Evolutionary conservation across 176 grass and related monocot species (phyloP), one percentile per base, ranked within the genome.

Genomic region (Saccharum officinarum): DNA sequence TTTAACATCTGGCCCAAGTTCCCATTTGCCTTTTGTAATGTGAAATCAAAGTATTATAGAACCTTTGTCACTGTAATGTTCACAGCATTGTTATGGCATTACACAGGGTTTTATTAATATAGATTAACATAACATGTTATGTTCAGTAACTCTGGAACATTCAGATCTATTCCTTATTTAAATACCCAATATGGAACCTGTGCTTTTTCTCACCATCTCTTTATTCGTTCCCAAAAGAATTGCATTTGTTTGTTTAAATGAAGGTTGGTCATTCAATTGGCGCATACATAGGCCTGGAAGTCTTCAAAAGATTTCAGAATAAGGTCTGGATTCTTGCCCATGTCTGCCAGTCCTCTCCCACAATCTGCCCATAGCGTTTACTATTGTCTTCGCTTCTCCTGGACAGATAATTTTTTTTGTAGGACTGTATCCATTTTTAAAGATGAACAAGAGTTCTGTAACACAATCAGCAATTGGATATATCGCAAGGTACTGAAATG

Each of bases 241-340:
- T 65, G 69, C 36, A 65, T 76, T 71, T 77, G 3, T 42, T 50
- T 39, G 5, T 67, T 83, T 79, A 60, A 69, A 42, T 84, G 82
- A 80, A 98, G 93, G 92, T 95, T 88, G 95, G 95, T 1, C 95
- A 98, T 92, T 98, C 95, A 36, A 98, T 98, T 90, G 95, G 95
- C 69, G 86, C 91, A 7, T 93, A 93, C 77, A 93, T 98, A 83
- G 83, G 87, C 70, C 50, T 98, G 73, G 89, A 98, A 86, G 80
- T 95, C 77, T 98, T 95, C 61, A 95, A 95, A 71, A 92, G 87
- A 67, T 63, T 92, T 71, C 93, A 88, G 47, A 88, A 90, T 41
- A 92, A 93, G 95, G 95, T 95, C 55, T 26, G 36, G 18, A 49
- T 75, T 75, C 38, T 67, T 20, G 57, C 17, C 80, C 25, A 76